Percentiles rank a stretch among this genome's conserved stretches.
phyloP scores from a whole-genome alignment of 495 filamentous ascomycete species.

The Trichoderma erinaceum region DNA sequence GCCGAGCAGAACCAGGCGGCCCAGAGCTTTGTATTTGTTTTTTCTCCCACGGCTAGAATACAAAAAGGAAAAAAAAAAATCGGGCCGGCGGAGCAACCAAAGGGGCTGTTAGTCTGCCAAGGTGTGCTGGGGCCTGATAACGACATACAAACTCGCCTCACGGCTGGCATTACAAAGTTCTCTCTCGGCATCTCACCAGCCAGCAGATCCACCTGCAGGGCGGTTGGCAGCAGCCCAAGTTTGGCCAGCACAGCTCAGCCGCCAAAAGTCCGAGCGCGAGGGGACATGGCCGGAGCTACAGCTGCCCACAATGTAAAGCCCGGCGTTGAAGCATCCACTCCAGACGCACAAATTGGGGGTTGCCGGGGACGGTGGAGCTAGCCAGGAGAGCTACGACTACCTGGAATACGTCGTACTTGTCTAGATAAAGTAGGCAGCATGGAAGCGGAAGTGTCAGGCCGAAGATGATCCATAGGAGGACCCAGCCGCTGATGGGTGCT shows the following conservation, averaged over 20 bases:
- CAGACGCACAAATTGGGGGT: neutral
- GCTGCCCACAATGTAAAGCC: neutral
- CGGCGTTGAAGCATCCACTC: slow-evolving; percentile 1
- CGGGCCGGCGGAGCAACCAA: neutral
- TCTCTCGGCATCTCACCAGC: neutral
- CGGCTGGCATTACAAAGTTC: neutral
- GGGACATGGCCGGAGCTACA: slow-evolving; percentile 6
- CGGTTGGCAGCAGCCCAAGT: neutral
- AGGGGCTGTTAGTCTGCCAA: slow-evolving; percentile 1
- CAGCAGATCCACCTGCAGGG: slow-evolving; percentile 3
- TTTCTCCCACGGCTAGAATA: neutral
- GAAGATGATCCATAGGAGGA: neutral
- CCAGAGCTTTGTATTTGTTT: neutral
- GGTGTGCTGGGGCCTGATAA: neutral
- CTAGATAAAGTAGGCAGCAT: neutral
- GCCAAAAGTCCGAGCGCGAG: neutral
- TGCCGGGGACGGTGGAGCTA: neutral
- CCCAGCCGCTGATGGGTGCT: no score
- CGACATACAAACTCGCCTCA: neutral
- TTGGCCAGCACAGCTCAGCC: neutral
- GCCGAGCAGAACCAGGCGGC: slow-evolving; percentile 1
- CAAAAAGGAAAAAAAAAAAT: slow-evolving; percentile 1
- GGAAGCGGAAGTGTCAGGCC: neutral
- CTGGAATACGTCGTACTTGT: neutral
- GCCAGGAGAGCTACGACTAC: neutral